Percentiles rank a stretch among this genome's conserved stretches.
These are phyloP conservation scores for Cyclocybe aegerita DNA, from an alignment of 768 basidiomycete species.

Conservation along the genomic window DNA sequence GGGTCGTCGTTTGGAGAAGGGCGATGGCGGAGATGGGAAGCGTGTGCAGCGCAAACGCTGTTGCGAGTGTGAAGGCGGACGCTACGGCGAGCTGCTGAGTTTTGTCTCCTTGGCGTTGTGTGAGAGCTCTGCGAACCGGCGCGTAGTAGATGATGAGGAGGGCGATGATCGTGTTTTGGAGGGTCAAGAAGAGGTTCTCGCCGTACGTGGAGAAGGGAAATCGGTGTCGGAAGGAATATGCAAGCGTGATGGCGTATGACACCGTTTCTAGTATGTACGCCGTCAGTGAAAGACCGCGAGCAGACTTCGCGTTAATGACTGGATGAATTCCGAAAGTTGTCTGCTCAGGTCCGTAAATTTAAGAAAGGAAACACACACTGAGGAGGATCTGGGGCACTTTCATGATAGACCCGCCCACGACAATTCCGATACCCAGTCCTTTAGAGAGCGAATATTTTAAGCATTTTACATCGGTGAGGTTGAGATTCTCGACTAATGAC, in stretches of 20 bases:
- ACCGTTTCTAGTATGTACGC: slow-evolving; percentile 91
- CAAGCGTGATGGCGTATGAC: slow-evolving; percentile 85
- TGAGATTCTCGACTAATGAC: slow-evolving; percentile 85
- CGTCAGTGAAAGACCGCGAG: slow-evolving; percentile 82
- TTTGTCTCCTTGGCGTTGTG: slow-evolving; percentile 21
- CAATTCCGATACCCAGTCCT: slow-evolving; percentile 88
- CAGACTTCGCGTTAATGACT: slow-evolving; percentile 76
- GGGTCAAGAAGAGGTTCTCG: slow-evolving; percentile 90
- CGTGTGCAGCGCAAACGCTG: slow-evolving; percentile 39
- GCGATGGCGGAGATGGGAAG: slow-evolving; percentile 55
- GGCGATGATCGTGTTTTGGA: slow-evolving; percentile 88
- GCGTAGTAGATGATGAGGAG: slow-evolving; percentile 78
- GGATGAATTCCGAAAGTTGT: slow-evolving; percentile 8
- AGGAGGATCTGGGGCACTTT: slow-evolving; percentile 88
- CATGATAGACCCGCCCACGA: slow-evolving; percentile 90
- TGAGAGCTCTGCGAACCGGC: slow-evolving; percentile 23
- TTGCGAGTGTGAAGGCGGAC: slow-evolving; percentile 23
- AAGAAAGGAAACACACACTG: slow-evolving; percentile 41
- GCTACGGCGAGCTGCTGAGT: slow-evolving; percentile 33
- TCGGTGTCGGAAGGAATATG: slow-evolving; percentile 79
- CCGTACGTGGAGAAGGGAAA: slow-evolving; percentile 99
- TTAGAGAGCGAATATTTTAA: slow-evolving; percentile 92
- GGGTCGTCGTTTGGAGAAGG: slow-evolving; percentile 77
- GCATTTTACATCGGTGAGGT: slow-evolving; percentile 76
- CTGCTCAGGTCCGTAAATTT: neutral